Conservation (phyloP, 805 yeast genomes). For the Kluyveromyces aestuarii region DNA sequence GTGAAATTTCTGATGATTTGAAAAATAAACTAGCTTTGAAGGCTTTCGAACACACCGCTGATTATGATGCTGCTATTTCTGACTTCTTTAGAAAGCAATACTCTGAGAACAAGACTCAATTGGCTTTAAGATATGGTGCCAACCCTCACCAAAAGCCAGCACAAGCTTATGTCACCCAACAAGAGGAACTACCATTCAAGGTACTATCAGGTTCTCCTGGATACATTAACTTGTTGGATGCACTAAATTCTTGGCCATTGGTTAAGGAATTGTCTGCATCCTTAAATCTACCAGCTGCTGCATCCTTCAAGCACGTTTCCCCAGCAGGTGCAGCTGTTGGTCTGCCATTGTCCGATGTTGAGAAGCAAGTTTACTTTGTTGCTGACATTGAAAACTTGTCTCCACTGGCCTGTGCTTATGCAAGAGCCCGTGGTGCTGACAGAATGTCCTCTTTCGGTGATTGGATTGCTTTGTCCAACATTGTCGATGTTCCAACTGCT, state of each 20-base stretch:
- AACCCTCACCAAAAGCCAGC: slow-evolving; percentile 99
- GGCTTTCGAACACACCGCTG: slow-evolving; percentile 98
- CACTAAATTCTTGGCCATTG: slow-evolving; percentile 96
- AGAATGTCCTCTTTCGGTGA: slow-evolving; percentile 99
- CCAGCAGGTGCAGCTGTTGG: slow-evolving; percentile 99
- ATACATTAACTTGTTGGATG: slow-evolving; percentile 92
- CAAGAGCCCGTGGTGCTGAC: slow-evolving; percentile 99
- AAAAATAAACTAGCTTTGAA: slow-evolving; percentile 84
- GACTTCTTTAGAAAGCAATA: slow-evolving; percentile 97
- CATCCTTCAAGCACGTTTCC: slow-evolving; percentile 96
- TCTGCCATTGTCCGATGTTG: slow-evolving; percentile 79
- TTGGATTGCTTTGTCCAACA: slow-evolving; percentile 93
- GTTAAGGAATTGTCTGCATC: slow-evolving; percentile 95
- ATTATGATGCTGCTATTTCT: slow-evolving; percentile 89
- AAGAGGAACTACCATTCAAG: slow-evolving; percentile 84
- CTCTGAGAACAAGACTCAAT: slow-evolving; percentile 80
- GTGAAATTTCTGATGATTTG: slow-evolving; percentile 62
- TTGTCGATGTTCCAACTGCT: slow-evolving; percentile 94
- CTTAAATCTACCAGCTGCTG: slow-evolving; percentile 94
- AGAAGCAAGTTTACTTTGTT: slow-evolving; percentile 93
- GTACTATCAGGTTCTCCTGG: slow-evolving; percentile 95
- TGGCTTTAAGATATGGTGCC: slow-evolving; percentile 95
- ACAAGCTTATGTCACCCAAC: slow-evolving; percentile 83
- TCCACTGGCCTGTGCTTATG: slow-evolving; percentile 95
- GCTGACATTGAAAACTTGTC: slow-evolving; percentile 90